Conservation (phyloP, 148 eudicot genomes). For the Chenopodium formosanum region DNA sequence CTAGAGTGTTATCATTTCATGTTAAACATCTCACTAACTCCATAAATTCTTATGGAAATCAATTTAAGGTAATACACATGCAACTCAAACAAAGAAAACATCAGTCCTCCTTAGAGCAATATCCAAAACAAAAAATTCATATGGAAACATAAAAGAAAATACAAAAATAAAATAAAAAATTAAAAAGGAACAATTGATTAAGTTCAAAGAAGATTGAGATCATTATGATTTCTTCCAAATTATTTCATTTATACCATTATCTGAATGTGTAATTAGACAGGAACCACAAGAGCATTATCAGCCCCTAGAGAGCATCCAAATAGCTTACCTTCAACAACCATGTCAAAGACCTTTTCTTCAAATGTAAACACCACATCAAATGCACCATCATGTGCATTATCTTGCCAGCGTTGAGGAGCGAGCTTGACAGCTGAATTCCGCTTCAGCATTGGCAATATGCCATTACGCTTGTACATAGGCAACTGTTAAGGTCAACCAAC, state of each 20-base stretch:
- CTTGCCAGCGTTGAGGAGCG: slow-evolving; percentile 99
- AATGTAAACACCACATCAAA: slow-evolving; percentile 86
- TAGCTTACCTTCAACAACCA: slow-evolving; percentile 89
- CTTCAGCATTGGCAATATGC: slow-evolving; percentile 92
- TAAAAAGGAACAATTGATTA: not conserved
- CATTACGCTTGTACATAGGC: slow-evolving; percentile 79
- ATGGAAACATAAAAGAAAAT: not conserved
- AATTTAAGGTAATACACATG: too few species aligned
- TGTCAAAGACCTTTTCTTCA: slow-evolving; percentile 92
- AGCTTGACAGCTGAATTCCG: slow-evolving; percentile 71
- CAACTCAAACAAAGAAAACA: not conserved
- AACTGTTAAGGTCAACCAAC: slow-evolving; percentile 32
- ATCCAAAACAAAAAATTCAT: not conserved
- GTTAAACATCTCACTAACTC: slow-evolving; percentile 1
- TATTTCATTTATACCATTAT: not conserved
- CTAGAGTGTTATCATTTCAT: not conserved
- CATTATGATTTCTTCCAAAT: not conserved
- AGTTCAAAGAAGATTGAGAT: not conserved
- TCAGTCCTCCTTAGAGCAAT: not conserved
- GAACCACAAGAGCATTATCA: not conserved
- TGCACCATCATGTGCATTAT: slow-evolving; percentile 79
- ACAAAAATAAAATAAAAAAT: too few species aligned
- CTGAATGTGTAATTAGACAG: not conserved
- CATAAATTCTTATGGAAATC: not conserved
- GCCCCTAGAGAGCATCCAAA: not conserved